Evolutionary conservation across 208 protist genomes (phyloP), one percentile per base, ranked within the genome.

Genomic region (Leishmania major): DNA sequence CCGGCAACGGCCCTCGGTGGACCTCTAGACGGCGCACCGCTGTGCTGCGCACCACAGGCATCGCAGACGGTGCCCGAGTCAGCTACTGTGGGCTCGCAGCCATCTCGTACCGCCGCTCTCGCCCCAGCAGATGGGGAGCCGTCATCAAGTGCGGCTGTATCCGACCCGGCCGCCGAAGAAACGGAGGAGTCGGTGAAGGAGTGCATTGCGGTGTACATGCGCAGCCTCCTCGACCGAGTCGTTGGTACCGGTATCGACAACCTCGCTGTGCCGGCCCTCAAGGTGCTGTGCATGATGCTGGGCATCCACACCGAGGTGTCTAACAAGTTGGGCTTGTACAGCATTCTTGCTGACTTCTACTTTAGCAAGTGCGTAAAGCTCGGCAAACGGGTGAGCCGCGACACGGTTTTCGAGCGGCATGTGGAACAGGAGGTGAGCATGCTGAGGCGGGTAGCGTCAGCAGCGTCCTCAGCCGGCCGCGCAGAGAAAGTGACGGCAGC

Each of bases 291-390:
- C 85, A 64, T 88, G 43, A 96, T 97, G 90, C 82, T 96, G 1
- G 86, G 81, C 40, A 93, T 96, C 35, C 70, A 72, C n/a, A 91
- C 92, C 1, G 80, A 84, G 15, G 78, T 87, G 15, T 88, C 81
- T 19, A 91, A 83, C 76, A 96, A 96, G 79, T 77, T 88, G 55
- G 84, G 78, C 1, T 79, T 96, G 70, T 97, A 97, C 87, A 97
- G 89, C 87, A 92, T 83, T 10, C 87, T 97, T 1, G 92, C 94
- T 31, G 90, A 77, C 69, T 96, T 95, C 82, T 88, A 97, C 87
- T 97, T 91, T 86, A 95, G 87, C 22, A 69, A 97, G 49, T 97
- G 93, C 82, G 94, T 93, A 71, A 93, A 92, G 80, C 81, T 97
- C 22, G 93, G 93, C 17, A 97, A 97, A 83, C 90, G 94, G 31